These are phyloP conservation scores for Xylariaceae sp. DNA, from an alignment of 2,329 filamentous ascomycete species.

Conservation along the genomic window DNA sequence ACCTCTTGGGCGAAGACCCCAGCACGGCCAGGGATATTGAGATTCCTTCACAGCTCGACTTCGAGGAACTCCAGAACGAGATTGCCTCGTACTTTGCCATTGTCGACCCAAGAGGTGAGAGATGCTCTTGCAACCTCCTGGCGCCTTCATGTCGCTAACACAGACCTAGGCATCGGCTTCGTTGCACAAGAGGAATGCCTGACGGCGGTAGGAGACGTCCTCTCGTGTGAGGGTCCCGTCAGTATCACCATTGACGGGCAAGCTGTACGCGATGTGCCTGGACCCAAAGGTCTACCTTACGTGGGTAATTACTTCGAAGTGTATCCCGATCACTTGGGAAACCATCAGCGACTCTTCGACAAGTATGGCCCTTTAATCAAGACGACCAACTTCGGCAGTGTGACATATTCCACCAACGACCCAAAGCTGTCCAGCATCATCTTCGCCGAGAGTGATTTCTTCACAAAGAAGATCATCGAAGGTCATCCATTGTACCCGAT, in stretches of 20 bases:
- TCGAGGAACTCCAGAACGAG: slow-evolving; percentile 30
- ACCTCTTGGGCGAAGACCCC: slow-evolving; percentile 33
- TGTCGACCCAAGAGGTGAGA: slow-evolving; percentile 32
- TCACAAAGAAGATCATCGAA: slow-evolving; percentile 45
- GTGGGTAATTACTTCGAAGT: slow-evolving; percentile 48
- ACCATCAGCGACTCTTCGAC: slow-evolving; percentile 46
- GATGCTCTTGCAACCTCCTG: background rate
- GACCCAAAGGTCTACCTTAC: slow-evolving; percentile 39
- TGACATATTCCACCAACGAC: slow-evolving; percentile 43
- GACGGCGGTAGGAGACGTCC: slow-evolving; percentile 27
- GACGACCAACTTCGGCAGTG: slow-evolving; percentile 44
- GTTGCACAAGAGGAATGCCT: slow-evolving; percentile 23
- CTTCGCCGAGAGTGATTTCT: slow-evolving; percentile 42
- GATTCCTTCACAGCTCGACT: slow-evolving; percentile 25
- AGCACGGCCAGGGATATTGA: slow-evolving; percentile 30
- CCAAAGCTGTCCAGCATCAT: slow-evolving; percentile 37
- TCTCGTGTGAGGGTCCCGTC: slow-evolving; percentile 26
- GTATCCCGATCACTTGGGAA: slow-evolving; percentile 50
- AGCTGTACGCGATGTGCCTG: slow-evolving; percentile 40
- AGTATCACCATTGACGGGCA: slow-evolving; percentile 42
- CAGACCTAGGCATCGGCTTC: slow-evolving; percentile 29
- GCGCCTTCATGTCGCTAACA: background rate
- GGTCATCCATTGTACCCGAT: slow-evolving; percentile 38
- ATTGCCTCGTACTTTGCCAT: slow-evolving; percentile 36
- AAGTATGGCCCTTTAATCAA: slow-evolving; percentile 44